Conservation (phyloP, 208 protist genomes). For the Leishmania amazonensis region DNA sequence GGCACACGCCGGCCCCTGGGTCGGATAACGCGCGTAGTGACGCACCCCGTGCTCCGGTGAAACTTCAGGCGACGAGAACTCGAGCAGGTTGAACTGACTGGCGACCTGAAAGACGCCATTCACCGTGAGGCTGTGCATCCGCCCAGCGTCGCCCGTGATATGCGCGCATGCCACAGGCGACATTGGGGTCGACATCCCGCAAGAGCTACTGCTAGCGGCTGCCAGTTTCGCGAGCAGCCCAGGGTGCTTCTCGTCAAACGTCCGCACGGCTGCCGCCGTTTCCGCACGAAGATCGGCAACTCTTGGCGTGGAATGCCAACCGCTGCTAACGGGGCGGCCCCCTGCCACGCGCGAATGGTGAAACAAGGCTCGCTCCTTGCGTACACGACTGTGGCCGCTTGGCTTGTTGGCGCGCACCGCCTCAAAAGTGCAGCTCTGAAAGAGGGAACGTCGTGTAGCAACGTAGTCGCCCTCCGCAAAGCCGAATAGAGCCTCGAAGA, state of each 20-base stretch:
- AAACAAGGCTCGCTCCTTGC: slow-evolving; percentile 32
- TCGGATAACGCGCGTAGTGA: slow-evolving; percentile 58
- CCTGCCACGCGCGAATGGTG: slow-evolving; percentile 11
- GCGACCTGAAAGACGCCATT: slow-evolving; percentile 67
- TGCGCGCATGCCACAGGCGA: slow-evolving; percentile 28
- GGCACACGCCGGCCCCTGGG: slow-evolving; percentile 74
- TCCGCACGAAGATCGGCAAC: slow-evolving; percentile 45
- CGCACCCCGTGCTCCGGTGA: slow-evolving; percentile 57
- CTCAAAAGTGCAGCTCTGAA: slow-evolving; percentile 26
- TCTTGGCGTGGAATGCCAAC: slow-evolving; percentile 52
- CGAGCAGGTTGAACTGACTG: slow-evolving; percentile 83
- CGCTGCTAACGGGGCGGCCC: slow-evolving; percentile 22
- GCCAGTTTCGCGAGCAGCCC: slow-evolving; percentile 17
- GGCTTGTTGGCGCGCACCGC: not conserved
- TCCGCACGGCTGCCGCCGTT: slow-evolving; percentile 12
- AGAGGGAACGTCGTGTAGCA: slow-evolving; percentile 17
- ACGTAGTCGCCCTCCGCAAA: slow-evolving; percentile 35
- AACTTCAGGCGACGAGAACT: slow-evolving; percentile 44
- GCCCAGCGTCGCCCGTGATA: slow-evolving; percentile 25
- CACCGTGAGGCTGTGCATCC: slow-evolving; percentile 25
- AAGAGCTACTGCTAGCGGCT: not conserved
- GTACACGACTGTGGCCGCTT: not conserved
- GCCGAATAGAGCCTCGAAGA: slow-evolving; percentile 43
- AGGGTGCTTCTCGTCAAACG: slow-evolving; percentile 29
- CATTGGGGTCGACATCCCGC: not conserved